Evolutionary conservation across 1,284 basidiomycete species (phyloP), one percentile per base, ranked within the genome.

Genomic region (Violaceomyces palustris): DNA sequence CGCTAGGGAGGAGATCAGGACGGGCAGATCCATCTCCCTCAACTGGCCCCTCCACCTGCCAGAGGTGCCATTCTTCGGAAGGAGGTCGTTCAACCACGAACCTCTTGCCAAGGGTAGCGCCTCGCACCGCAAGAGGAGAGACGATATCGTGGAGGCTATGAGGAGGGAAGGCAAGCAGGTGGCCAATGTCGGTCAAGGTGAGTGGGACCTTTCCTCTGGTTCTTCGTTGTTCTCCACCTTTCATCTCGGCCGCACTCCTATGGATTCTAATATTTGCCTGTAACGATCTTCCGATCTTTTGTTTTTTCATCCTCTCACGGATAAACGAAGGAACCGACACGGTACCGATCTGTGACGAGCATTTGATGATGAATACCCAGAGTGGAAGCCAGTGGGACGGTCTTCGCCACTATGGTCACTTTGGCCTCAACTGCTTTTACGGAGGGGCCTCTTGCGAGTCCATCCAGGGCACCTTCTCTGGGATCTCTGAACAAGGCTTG

Each of bases 381-480:
- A 83, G 82, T 0, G 83, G 84, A 19, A 79, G 83, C 3, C 85
- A 86, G 55, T 85, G 84, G 84, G 85, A 86, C 58, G 82, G 84
- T 3, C 67, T 74, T 36, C 47, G 69, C 4, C 74, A 75, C 52
- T 72, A 65, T 41, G 61, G 63, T 4, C 65, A 64, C 25, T 39
- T 52, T 30, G 45, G 41, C 6, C 57, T 59, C 36, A 62, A 63
- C 43, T 51, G 46, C 36, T 69, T 56, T 50, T 71, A 61, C 49
- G 49, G 53, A 24, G 64, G 55, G 33, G 59, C 45, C 1, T 49
- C 39, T 34, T 50, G 61, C 18, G 49, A 45, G 11, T 59, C 41
- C 31, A 55, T 60, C 22, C 51, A 67, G 18, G 50, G 59, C 22
- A 32, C 60, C 8, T 61, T 57, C 29, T 32, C 39, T 9, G 38